Percentiles rank a stretch among this genome's conserved stretches.
Evolutionary conservation across 2,329 filamentous ascomycete genomes (phyloP).

Genomic region (Sporothrix mexicana): DNA sequence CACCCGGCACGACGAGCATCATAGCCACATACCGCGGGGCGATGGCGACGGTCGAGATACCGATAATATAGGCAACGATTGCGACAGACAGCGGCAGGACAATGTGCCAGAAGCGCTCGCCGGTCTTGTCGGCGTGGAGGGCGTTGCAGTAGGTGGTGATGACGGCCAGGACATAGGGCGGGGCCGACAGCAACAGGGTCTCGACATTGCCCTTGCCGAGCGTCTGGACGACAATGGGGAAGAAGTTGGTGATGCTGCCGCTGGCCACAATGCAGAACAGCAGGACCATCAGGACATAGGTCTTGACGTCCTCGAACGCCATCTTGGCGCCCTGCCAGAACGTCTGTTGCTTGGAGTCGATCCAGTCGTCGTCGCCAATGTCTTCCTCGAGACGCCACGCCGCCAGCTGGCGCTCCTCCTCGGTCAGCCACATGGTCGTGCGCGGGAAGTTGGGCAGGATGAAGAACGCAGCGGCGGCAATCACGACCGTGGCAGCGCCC

Average conservation of each 20-base stretch:
- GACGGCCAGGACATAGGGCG: constrained; percentile 68
- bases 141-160: constrained; percentile 69
- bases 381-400: constrained; percentile 52
- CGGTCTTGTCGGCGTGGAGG: constrained; percentile 72
- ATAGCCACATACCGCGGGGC: constrained; percentile 72
- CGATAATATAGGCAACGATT: constrained; percentile 70
- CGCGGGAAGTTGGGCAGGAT: constrained; percentile 65
- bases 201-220: constrained; percentile 66
- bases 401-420: constrained; percentile 53
- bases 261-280: constrained; percentile 62
- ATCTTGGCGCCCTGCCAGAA: constrained; percentile 60
- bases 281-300: constrained; percentile 62
- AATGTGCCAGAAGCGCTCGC: constrained; percentile 74
- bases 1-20: constrained; percentile 66
- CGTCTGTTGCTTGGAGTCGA: constrained; percentile 60
- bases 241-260: constrained; percentile 70
- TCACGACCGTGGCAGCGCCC: constrained; percentile 35
- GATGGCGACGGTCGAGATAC: constrained; percentile 64
- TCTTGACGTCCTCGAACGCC: constrained; percentile 65
- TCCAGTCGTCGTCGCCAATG: constrained; percentile 68
- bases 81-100: constrained; percentile 65
- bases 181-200: constrained; percentile 68
- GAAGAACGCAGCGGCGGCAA: constrained; percentile 40
- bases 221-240: constrained; percentile 69
- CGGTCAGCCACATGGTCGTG: constrained; percentile 53